Percentiles rank a stretch among this genome's conserved stretches.
phyloP scores from a whole-genome alignment of 345 rosid genomes.

The Gossypium herbaceum region DNA sequence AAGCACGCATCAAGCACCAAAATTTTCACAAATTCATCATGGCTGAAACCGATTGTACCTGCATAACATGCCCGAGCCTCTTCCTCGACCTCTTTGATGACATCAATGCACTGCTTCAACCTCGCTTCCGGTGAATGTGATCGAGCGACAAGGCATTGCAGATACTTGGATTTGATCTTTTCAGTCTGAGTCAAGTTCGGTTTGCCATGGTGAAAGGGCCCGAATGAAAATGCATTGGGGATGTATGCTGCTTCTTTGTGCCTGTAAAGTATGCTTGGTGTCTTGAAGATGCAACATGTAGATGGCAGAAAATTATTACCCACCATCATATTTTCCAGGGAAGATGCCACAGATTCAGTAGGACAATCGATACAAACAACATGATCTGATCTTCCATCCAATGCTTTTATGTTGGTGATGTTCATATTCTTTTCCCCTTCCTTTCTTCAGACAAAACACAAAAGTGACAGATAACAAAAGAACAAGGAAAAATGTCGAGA shows the following conservation, averaged over 20 bases:
- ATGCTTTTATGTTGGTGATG: not conserved
- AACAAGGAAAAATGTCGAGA: not conserved
- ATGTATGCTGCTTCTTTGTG: constrained; percentile 20
- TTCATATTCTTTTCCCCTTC: not conserved
- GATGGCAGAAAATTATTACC: not conserved
- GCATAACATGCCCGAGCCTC: constrained; percentile 22
- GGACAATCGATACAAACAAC: not conserved
- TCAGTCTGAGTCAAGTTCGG: not conserved
- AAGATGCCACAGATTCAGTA: not conserved
- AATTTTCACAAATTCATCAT: constrained; percentile 15
- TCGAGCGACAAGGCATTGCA: constrained; percentile 10
- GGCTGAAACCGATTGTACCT: not conserved
- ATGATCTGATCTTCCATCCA: not conserved
- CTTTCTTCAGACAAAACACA: not conserved
- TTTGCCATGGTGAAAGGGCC: constrained; percentile 21
- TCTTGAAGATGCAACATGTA: constrained; percentile 20
- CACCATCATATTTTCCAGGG: constrained; percentile 8
- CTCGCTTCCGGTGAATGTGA: not conserved
- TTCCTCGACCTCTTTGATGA: not conserved
- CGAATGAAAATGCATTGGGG: constrained; percentile 26
- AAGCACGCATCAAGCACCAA: constrained; percentile 34
- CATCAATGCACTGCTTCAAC: not conserved
- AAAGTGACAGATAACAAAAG: not conserved
- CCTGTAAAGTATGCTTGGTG: constrained; percentile 17
- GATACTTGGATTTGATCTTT: constrained; percentile 19